Conservation (phyloP, 495 filamentous ascomycete genomes). For the Penicillium cataractarum region DNA sequence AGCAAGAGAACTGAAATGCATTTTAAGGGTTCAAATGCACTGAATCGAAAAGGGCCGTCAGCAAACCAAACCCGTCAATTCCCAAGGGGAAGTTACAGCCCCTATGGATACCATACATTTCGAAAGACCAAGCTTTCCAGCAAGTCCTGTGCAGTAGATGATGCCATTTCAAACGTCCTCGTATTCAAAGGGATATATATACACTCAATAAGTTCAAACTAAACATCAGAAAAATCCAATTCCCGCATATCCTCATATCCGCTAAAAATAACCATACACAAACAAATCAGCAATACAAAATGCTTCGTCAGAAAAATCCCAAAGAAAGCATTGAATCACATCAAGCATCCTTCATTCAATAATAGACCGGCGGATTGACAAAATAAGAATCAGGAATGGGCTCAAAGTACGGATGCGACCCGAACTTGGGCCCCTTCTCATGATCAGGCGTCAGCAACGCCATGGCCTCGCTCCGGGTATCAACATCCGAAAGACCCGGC, state of each 20-base stretch:
- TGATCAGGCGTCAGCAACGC: conserved; percentile 33
- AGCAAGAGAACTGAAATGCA: no score
- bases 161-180: no score
- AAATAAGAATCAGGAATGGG: conserved; percentile 35
- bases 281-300: conserved; percentile 3
- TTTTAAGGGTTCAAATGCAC: no score
- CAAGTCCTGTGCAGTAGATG: no score
- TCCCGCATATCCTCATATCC: conserved; percentile 1
- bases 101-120: no score
- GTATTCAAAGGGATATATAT: conserved; percentile 3
- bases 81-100: no score
- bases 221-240: background rate
- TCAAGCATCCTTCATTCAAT: conserved; percentile 14
- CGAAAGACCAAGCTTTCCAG: no score
- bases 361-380: conserved; percentile 31
- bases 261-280: conserved; percentile 8
- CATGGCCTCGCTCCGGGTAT: conserved; percentile 30
- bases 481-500: conserved; percentile 39
- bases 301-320: background rate
- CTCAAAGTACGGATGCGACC: conserved; percentile 33
- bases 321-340: background rate
- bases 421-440: conserved; percentile 37
- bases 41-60: no score
- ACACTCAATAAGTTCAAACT: background rate
- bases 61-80: no score